These are phyloP conservation scores for Hanseniaspora sp. DNA, from an alignment of 1,139 yeast species.

Conservation along the genomic window DNA sequence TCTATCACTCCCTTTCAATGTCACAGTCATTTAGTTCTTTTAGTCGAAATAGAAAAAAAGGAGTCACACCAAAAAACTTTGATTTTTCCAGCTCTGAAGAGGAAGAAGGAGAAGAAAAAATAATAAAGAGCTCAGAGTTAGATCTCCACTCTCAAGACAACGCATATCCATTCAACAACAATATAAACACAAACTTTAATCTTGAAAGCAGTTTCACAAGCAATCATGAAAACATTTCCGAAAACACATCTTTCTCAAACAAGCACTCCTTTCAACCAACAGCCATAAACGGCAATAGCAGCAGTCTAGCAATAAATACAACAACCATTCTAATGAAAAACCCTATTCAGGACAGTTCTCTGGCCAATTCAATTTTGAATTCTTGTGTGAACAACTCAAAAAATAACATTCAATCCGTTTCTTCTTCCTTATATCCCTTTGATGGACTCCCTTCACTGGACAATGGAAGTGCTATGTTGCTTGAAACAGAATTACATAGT, in stretches of 20 bases:
- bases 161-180: neutral
- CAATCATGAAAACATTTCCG: neutral
- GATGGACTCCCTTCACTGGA: neutral
- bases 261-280: too few species aligned
- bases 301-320: neutral
- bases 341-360: constrained; percentile 2
- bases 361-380: neutral
- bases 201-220: constrained; percentile 4
- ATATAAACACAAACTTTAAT: neutral
- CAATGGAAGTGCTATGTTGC: neutral
- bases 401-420: neutral
- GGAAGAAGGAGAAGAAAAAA: neutral
- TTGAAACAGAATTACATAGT: too few species aligned
- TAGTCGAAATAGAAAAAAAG: neutral
- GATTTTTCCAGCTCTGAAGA: constrained; percentile 13
- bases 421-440: too few species aligned
- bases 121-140: neutral
- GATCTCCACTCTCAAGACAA: neutral
- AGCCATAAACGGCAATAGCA: neutral
- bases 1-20: neutral
- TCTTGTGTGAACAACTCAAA: neutral
- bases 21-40: neutral
- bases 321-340: neutral
- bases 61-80: neutral
- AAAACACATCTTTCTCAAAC: too few species aligned